A percentile compares a stretch with the other conserved stretches of the same genome.
Conservation (phyloP, 2,329 filamentous ascomycete genomes). For the Aspergillus spinulosporus region DNA sequence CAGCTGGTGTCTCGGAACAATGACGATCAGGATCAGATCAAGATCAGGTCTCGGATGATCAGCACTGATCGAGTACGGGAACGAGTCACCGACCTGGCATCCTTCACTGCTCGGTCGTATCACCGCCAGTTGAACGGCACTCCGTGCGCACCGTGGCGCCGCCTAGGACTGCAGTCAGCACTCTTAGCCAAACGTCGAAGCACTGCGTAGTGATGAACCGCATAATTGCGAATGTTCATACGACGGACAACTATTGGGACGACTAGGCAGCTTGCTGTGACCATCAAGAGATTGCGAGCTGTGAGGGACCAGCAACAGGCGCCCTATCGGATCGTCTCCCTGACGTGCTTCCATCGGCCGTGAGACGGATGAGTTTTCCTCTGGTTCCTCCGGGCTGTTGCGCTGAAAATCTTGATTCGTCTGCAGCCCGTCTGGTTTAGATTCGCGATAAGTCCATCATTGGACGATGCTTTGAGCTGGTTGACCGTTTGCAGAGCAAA, state of each 20-base stretch:
- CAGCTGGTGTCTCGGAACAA: background rate
- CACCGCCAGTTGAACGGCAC: background rate
- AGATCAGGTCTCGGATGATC: conserved; percentile 7
- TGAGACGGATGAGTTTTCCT: background rate
- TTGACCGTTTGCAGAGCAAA: conserved; percentile 7
- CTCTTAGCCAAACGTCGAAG: background rate
- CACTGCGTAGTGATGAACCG: too few species aligned
- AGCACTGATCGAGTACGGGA: conserved; percentile 13
- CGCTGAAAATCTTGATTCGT: background rate
- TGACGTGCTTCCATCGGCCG: background rate
- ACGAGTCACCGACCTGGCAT: background rate
- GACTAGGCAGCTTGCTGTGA: background rate
- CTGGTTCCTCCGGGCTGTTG: background rate
- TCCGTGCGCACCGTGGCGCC: conserved; percentile 5
- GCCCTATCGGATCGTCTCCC: background rate
- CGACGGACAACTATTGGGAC: background rate
- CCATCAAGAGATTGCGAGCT: background rate
- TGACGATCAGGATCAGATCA: background rate
- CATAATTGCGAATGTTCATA: too few species aligned
- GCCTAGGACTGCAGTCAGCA: background rate
- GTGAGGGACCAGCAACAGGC: background rate
- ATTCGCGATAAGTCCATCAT: background rate
- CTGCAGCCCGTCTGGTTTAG: background rate
- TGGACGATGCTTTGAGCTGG: background rate
- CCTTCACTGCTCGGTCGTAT: too few species aligned